Base-by-base conservation (phyloP, 1,284 basidiomycete genomes). In the Microbotryum silenes-acaulis region DNA sequence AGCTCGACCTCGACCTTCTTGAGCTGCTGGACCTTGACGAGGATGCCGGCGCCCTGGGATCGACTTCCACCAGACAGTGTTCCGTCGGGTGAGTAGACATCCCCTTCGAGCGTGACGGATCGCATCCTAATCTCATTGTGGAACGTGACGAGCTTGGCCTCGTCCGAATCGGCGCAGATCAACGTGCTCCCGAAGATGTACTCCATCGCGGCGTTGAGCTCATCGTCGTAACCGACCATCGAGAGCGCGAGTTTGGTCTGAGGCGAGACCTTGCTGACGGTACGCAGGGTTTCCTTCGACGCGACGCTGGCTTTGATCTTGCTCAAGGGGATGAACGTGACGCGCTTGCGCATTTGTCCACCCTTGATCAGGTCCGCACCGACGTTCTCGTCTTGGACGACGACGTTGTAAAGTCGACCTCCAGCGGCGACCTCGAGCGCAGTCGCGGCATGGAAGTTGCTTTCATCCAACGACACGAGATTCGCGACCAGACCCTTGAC, bases 81-180 rank as follows among this genome's bases (percentile, higher is more conserved):
- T 4, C 96, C 96, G 4, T 88, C 88, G 0, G 96, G 94, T 70
- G 98, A 94, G 76, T 98, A 98, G 8, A 97, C 85, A 72, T 98
- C 96, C 20, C 96, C 96, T 29, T 92, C 87, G 21, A 94, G 80
- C 2, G 96, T 98, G 56, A 98, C 92, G 14, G 89, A 92, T 62
- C 86, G 86, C 64, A 88, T 83, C 18, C 81, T 78, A 33, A 85
- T 82, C 20, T 87, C 81, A 29, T 85, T 81, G 75, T 83, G 78
- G 78, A 97, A 98, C 0, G 96, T 97, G 48, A 97, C 89, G 0
- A 80, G 78, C 73, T 93, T 91, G 9, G 96, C 96, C 0, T 91
- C 83, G 33, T 86, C 85, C 4, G 92, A 85, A 73, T 96, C 91
- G 51, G 87, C 85, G 74, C 93, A 97, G 72, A 98, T 85, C 65